Base-by-base conservation (phyloP, 2,329 filamentous ascomycete species). In the Aspergillus tamarii region DNA sequence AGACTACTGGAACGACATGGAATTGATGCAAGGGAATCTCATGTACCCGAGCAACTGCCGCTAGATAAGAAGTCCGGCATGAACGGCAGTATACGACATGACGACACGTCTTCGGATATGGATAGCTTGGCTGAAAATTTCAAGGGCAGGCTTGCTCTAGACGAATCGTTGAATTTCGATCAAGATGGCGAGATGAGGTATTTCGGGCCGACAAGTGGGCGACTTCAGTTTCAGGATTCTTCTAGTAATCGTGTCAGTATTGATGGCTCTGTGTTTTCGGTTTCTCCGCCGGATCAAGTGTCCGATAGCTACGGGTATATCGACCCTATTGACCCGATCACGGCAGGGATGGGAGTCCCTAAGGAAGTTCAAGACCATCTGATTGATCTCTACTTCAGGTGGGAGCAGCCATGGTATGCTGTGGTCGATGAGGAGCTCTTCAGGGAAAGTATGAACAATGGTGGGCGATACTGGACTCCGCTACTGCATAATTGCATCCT, bases 361-460 rank as follows among this genome's bases (percentile, higher is more conserved):
- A 67, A 69, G 14, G 69, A 72, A 10, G 66, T 78, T 0, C 67
- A 72, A 53, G 66, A 69, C 14, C 70, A 78, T 41, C 59, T 75
- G 10, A 70, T 79, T 10, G 72, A 76, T 30, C 57, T 78, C 1
- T 80, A 77, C 57, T 80, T 80, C 52, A 65, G 67, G 12, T 80
- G 77, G 73, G 75, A 80, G 26, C 73, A 77, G 14, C 77, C 77
- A 0, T 79, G 77, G 75, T 69, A 66, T 19, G 75, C 77, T n/a
- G 63, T 78, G 0, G 70, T 78, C 0, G 72, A 80, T 36, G 78
- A 80, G 48, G 59, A 50, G 6, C 65, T 80, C 0, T 80, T 79
- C 59, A 71, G 77, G 19, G 63, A 77, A 6, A 74, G 73, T 39
- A 65, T 70, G 61, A 62, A 61, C 4, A 59, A 21, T 23, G 62